phyloP scores from a whole-genome alignment of 345 rosid species.

The Eucalyptus pumila region DNA sequence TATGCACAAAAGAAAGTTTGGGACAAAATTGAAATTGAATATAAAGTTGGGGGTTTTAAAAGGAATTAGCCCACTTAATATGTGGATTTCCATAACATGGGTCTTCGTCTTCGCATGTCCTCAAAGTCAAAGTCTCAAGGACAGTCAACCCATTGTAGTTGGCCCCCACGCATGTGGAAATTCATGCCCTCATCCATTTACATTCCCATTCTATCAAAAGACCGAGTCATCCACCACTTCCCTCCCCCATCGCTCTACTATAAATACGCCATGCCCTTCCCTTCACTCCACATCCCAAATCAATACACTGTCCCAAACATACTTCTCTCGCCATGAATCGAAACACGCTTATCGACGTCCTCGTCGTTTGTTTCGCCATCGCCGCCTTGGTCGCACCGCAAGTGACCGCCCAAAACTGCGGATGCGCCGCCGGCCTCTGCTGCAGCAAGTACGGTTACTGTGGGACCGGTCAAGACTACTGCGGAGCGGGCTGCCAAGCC shows the following conservation, averaged over 20 bases:
- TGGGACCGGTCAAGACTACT: constrained; percentile 19
- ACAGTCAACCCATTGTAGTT: not conserved
- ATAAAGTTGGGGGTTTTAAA: too few relatives aligned
- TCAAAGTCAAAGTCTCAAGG: not conserved
- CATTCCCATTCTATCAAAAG: not conserved
- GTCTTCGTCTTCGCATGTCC: not conserved
- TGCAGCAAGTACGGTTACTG: constrained; percentile 32
- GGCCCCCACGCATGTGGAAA: not conserved
- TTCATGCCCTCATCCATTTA: not conserved
- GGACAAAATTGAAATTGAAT: too few relatives aligned
- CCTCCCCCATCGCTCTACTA: not conserved
- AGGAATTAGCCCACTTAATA: too few relatives aligned
- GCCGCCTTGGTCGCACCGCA: not conserved
- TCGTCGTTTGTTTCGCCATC: not conserved
- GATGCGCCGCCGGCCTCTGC: constrained; percentile 22
- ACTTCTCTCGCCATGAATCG: not conserved
- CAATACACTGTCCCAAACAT: not conserved
- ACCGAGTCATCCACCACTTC: too few relatives aligned
- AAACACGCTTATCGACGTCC: not conserved
- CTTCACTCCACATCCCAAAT: not conserved
- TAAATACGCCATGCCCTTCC: not conserved
- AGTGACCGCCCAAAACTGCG: constrained; percentile 18
- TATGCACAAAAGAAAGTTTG: too few relatives aligned
- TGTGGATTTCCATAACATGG: too few relatives aligned
- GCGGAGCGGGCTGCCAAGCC: constrained; percentile 31